These are phyloP conservation scores for Chamaecyparis obtusa DNA, from an alignment of 75 land plant genomes.

Conservation along the genomic window DNA sequence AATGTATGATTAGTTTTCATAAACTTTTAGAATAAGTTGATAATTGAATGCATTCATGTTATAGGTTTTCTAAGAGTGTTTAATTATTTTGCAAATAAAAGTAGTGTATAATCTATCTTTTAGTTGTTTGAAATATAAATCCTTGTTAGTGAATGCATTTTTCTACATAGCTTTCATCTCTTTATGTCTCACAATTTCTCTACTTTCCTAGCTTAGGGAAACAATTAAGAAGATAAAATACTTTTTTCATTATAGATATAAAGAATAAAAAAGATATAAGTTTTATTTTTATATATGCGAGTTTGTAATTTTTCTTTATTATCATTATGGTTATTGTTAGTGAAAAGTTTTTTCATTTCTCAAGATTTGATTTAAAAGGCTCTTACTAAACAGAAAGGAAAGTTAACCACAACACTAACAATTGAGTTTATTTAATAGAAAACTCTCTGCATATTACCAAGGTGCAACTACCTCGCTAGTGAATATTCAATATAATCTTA, in stretches of 20 bases:
- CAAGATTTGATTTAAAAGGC: too few relatives aligned
- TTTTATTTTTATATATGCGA: too few relatives aligned
- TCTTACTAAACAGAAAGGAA: too few relatives aligned
- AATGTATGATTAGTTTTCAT: neutral
- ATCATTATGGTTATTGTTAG: too few relatives aligned
- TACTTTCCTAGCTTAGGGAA: constrained; percentile 18
- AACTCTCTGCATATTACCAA: too few relatives aligned
- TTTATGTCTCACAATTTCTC: constrained; percentile 22
- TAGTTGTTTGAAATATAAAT: constrained; percentile 22
- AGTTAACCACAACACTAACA: too few relatives aligned
- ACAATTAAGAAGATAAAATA: constrained; percentile 18
- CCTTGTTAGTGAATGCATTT: constrained; percentile 25
- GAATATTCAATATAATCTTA: too few relatives aligned
- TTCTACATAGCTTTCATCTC: constrained; percentile 41
- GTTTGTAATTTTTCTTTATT: too few relatives aligned
- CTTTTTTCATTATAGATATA: neutral
- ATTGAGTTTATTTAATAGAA: too few relatives aligned
- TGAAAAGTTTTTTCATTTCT: too few relatives aligned
- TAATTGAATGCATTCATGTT: neutral
- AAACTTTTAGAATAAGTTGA: neutral
- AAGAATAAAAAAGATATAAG: too few relatives aligned
- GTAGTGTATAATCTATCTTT: constrained; percentile 21
- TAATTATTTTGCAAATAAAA: constrained; percentile 18
- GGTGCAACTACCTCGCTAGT: too few relatives aligned
- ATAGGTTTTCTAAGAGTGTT: constrained; percentile 21